Base-by-base conservation (phyloP, 768 basidiomycete genomes). In the Tricholomella constricta region DNA sequence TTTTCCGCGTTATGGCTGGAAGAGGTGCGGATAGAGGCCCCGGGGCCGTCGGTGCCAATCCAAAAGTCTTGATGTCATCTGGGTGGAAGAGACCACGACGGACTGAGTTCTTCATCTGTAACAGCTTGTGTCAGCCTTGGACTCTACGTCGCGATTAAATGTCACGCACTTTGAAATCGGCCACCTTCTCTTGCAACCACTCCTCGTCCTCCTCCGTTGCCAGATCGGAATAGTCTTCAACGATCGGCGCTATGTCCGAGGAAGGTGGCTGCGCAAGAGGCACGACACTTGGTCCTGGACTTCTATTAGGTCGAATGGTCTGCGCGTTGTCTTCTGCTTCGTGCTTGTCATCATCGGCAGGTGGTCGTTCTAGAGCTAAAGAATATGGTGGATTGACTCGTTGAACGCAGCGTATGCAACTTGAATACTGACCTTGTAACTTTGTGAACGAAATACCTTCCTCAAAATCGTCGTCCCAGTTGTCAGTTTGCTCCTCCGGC, bases 391-490 rank as follows among this genome's bases (percentile, higher is more conserved):
- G 38, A 42, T 26, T 51, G 14, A 32, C 20, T 35, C 29, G 6
- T 61, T 19, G 26, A 17, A 23, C 23, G 14, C 31, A 8, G 38
- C 32, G 20, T 12, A 12, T 4, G 1, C 17, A 46, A n/a, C 14
- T 2, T 53, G 34, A 38, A 8, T 1, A 58, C 65, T 17, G 31
- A 80, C 80, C 86, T 74, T 88, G 89, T 26, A 95, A 68, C 69
- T 94, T 96, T 7, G 87, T 84, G 48, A 91, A 82, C 0, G 92
- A 93, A 29, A 94, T 94, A 1, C 89, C 93, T 59, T 92, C 93
- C 65, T 94, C 93, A 59, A 99, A 99, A 65, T 99, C 97, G 58
- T 94, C 92, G 63, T 99, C 97, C 97, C 97, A 99, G 58, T 94
- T 96, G 66, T 97, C 94, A 1, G 87, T 89, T 66, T 91, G 89